These are phyloP conservation scores for Penicillium sp. DNA, from an alignment of 2,329 filamentous ascomycete genomes.

Conservation along the genomic window DNA sequence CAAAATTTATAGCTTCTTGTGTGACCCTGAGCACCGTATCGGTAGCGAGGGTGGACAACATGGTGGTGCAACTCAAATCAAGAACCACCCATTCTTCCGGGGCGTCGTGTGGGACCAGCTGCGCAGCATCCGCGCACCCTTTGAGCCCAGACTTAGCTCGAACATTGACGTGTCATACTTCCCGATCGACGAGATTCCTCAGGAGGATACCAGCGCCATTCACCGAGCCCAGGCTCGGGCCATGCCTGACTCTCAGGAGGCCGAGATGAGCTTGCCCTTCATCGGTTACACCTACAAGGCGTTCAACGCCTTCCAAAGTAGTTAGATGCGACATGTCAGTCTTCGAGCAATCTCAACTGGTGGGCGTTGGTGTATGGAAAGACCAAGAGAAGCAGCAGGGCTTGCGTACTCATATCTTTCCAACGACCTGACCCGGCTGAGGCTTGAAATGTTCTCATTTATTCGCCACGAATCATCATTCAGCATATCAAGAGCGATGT, in stretches of 20 bases:
- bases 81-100: constrained; percentile 92
- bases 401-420: constrained; percentile 32
- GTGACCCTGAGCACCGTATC: constrained; percentile 88
- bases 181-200: constrained; percentile 97
- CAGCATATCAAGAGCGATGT: constrained; percentile 39
- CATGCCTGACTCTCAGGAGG: constrained; percentile 73
- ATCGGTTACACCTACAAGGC: constrained; percentile 98
- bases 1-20: constrained; percentile 70
- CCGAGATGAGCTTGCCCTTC: constrained; percentile 94
- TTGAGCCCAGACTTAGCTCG: constrained; percentile 89
- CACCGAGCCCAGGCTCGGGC: constrained; percentile 81
- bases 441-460: constrained; percentile 29
- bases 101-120: constrained; percentile 94
- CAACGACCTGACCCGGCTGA: constrained; percentile 20
- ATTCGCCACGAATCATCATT: constrained; percentile 29
- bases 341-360: constrained; percentile 19
- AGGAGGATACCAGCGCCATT: constrained; percentile 87
- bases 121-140: constrained; percentile 89
- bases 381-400: constrained; percentile 32
- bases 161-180: constrained; percentile 98
- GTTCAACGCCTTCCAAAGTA: constrained; percentile 68
- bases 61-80: constrained; percentile 87
- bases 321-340: constrained; percentile 27
- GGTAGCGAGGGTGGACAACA: constrained; percentile 63
- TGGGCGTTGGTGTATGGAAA: neutral